These are phyloP conservation scores for Turritis glabra DNA, from an alignment of 345 rosid species.

Conservation along the genomic window DNA sequence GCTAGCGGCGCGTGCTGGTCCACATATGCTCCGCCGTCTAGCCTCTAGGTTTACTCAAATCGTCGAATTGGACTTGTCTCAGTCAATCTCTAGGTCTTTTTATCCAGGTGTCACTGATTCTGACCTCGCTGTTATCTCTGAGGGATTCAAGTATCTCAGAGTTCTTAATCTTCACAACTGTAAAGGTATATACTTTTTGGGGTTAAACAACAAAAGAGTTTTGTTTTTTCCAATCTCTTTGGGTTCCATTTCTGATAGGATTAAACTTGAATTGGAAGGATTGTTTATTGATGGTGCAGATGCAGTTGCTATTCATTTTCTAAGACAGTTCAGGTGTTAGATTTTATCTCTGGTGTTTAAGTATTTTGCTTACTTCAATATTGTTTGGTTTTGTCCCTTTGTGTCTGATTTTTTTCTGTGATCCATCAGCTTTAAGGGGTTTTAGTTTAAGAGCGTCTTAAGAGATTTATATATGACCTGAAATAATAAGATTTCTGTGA, in stretches of 20 bases:
- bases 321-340: background rate
- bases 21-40: conserved; percentile 80
- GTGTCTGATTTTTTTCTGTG: background rate
- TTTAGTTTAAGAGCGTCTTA: background rate
- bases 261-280: background rate
- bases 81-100: conserved; percentile 87
- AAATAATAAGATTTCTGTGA: background rate
- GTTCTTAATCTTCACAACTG: conserved; percentile 67
- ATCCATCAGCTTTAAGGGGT: background rate
- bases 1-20: conserved; percentile 89
- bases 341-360: conserved; percentile 17
- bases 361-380: conserved; percentile 6
- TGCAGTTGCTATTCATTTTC: background rate
- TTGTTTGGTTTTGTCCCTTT: conserved; percentile 8
- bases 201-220: background rate
- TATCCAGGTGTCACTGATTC: conserved; percentile 90
- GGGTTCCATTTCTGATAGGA: background rate
- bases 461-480: background rate
- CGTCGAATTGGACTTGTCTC: conserved; percentile 81
- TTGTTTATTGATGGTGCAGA: background rate
- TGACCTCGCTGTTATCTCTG: conserved; percentile 71
- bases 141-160: conserved; percentile 63
- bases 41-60: conserved; percentile 79
- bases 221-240: background rate
- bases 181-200: conserved; percentile 40